Evolutionary conservation across 495 filamentous ascomycete genomes (phyloP).

Genomic region (Xylaria castorea): DNA sequence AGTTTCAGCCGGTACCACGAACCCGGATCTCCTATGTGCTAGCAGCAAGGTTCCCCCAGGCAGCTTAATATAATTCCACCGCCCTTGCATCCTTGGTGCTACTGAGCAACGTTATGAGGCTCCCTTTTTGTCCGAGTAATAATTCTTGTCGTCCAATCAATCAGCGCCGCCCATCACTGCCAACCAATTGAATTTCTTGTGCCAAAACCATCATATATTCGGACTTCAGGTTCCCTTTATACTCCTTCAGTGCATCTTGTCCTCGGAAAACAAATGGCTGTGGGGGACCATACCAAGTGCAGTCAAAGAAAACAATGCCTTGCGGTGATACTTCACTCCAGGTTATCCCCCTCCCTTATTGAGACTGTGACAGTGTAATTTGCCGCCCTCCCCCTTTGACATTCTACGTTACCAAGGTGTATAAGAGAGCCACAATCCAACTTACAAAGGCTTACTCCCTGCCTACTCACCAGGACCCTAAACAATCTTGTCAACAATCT

Average conservation of each 20-base stretch:
- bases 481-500: not conserved
- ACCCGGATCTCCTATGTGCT: not conserved
- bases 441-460: not conserved
- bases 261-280: not conserved
- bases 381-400: not conserved
- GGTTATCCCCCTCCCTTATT: not conserved
- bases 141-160: slow-evolving; percentile 14
- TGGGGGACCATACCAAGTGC: not conserved
- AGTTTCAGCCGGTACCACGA: not conserved
- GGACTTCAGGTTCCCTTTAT: not conserved
- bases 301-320: not conserved
- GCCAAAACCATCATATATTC: not conserved
- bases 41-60: not conserved
- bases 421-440: slow-evolving; percentile 4
- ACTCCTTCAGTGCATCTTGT: not conserved
- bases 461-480: not conserved
- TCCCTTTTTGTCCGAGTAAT: slow-evolving; percentile 5
- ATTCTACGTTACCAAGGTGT: not conserved
- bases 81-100: not conserved
- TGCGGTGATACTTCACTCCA: not conserved
- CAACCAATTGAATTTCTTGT: slow-evolving; percentile 6
- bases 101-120: not conserved
- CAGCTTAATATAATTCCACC: not conserved
- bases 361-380: slow-evolving; percentile 4
- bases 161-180: not conserved